Percentiles rank a stretch among this genome's conserved stretches.
Evolutionary conservation across 345 rosid genomes (phyloP).

Genomic region (Durio zibethinus): DNA sequence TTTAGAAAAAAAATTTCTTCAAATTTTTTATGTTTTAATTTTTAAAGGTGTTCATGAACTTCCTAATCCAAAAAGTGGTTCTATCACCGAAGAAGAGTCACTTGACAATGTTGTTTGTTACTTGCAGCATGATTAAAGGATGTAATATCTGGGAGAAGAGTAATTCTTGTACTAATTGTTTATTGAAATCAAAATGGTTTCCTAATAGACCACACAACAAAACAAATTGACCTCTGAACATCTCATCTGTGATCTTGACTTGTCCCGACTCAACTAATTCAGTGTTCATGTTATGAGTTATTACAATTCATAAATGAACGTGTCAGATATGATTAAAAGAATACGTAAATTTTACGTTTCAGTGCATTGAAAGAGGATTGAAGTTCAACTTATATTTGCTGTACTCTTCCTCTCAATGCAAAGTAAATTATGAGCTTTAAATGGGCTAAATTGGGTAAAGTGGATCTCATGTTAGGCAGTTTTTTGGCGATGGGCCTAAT

Average conservation of each 20-base stretch:
- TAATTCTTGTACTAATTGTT: neutral
- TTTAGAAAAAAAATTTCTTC: too few relatives aligned
- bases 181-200: neutral
- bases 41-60: too few relatives aligned
- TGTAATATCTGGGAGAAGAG: neutral
- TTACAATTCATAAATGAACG: neutral
- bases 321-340: neutral
- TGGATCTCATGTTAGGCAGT: neutral
- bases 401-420: neutral
- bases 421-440: neutral
- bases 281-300: neutral
- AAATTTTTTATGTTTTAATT: too few relatives aligned
- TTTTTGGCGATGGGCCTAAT: neutral
- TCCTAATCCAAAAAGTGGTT: too few relatives aligned
- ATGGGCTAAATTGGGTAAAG: neutral
- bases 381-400: neutral
- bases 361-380: neutral
- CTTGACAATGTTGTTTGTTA: neutral
- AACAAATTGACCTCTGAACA: neutral
- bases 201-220: neutral
- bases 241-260: neutral
- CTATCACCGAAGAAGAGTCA: neutral
- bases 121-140: neutral
- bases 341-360: neutral
- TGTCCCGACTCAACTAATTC: neutral